Conservation (phyloP, 2,329 filamentous ascomycete species). For the Fusarium sp. region DNA sequence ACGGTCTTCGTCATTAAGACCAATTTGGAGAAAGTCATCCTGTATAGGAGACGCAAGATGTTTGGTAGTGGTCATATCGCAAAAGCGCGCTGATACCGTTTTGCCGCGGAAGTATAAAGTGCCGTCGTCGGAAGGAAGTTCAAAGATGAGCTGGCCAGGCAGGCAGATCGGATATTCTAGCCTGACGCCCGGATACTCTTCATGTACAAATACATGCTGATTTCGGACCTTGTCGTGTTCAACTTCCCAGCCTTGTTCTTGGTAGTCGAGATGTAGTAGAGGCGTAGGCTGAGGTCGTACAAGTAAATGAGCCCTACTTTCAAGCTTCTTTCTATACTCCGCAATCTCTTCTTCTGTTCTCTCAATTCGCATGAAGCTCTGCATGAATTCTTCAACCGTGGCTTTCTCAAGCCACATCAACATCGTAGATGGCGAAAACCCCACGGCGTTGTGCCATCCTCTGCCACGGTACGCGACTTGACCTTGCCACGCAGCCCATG, state of each 20-base stretch:
- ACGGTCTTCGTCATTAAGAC: slow-evolving; percentile 20
- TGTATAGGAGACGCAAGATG: neutral
- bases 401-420: slow-evolving; percentile 8
- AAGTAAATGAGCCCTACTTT: neutral
- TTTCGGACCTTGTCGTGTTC: slow-evolving; percentile 11
- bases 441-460: slow-evolving; percentile 25
- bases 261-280: slow-evolving; percentile 12
- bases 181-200: slow-evolving; percentile 13
- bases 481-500: slow-evolving; percentile 33
- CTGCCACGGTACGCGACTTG: slow-evolving; percentile 18
- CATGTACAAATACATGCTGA: slow-evolving; percentile 19
- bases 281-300: neutral
- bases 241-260: slow-evolving; percentile 14
- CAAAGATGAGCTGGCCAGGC: slow-evolving; percentile 4
- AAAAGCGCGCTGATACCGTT: neutral
- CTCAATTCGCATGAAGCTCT: neutral
- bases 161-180: slow-evolving; percentile 19
- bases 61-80: neutral
- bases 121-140: slow-evolving; percentile 7
- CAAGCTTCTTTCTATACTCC: neutral
- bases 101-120: slow-evolving; percentile 6
- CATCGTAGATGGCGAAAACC: slow-evolving; percentile 1
- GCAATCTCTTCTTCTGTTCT: slow-evolving; percentile 25
- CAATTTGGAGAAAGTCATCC: slow-evolving; percentile 22
- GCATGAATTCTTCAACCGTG: slow-evolving; percentile 7